Conservation (phyloP, 75 land plant species). For the Selaginella moellendorffii region DNA sequence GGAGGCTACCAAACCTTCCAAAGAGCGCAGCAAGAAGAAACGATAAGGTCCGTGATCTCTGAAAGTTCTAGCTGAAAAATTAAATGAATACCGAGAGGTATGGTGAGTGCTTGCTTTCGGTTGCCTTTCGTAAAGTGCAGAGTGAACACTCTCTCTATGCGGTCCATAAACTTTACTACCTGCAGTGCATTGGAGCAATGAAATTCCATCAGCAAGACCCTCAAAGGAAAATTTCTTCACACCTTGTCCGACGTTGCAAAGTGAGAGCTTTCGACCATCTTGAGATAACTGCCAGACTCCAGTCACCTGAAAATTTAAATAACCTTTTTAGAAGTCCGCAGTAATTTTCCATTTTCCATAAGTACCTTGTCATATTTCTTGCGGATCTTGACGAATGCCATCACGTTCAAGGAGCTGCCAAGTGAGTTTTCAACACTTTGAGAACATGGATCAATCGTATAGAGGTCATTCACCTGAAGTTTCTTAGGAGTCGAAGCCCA, state of each 20-base stretch:
- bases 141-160: conserved; percentile 25
- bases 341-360: neutral
- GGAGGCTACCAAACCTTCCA: too few relatives aligned
- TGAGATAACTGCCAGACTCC: conserved; percentile 36
- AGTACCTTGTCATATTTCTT: conserved; percentile 39
- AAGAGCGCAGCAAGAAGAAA: too few relatives aligned
- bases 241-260: conserved; percentile 60
- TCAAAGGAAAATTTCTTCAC: neutral
- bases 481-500: conserved; percentile 28
- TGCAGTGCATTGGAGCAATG: neutral
- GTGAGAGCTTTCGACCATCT: conserved; percentile 45
- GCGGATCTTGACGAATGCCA: conserved; percentile 32
- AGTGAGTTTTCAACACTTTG: neutral
- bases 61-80: too few relatives aligned
- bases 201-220: neutral
- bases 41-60: too few relatives aligned
- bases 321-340: neutral
- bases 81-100: too few relatives aligned
- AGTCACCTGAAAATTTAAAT: conserved; percentile 22
- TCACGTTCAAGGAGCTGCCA: conserved; percentile 28
- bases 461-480: conserved; percentile 22
- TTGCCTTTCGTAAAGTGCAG: conserved; percentile 21
- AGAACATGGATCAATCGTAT: neutral
- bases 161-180: conserved; percentile 17
- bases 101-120: conserved; percentile 18